Percentiles rank a stretch among this genome's conserved stretches.
These are phyloP conservation scores for Lodderomyces parapsilosis DNA, from an alignment of 1,139 yeast genomes.

Conservation along the genomic window DNA sequence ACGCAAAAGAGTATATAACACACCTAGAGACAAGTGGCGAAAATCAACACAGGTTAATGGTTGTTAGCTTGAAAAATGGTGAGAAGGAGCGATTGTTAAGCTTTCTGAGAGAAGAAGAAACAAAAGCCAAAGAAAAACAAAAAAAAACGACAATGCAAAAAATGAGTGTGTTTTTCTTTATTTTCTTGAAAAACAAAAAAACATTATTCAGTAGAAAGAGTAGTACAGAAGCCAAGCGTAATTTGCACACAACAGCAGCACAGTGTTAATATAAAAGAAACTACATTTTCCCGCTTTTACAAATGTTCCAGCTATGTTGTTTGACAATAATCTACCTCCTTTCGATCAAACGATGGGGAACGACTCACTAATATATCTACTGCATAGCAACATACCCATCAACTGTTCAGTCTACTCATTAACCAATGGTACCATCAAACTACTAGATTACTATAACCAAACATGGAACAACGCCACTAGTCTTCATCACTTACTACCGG, in stretches of 20 bases:
- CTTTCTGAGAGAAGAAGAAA: too few relatives aligned
- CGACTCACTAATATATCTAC: conserved; percentile 13
- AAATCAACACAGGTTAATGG: too few relatives aligned
- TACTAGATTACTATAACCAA: conserved; percentile 19
- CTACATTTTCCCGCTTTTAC: neutral
- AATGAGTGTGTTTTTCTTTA: neutral
- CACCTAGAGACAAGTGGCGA: too few relatives aligned
- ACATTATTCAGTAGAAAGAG: too few relatives aligned
- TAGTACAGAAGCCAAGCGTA: conserved; percentile 1
- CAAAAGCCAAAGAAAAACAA: neutral
- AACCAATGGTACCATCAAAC: conserved; percentile 28
- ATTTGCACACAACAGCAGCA: neutral
- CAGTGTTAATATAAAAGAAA: neutral
- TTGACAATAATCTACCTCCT: conserved; percentile 5
- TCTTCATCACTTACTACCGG: conserved; percentile 27
- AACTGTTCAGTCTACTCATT: conserved; percentile 43
- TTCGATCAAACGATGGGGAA: conserved; percentile 13
- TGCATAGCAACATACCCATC: conserved; percentile 20
- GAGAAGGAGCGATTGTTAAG: too few relatives aligned
- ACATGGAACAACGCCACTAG: conserved; percentile 17
- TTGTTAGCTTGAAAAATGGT: too few relatives aligned
- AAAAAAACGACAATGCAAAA: neutral
- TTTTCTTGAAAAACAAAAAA: neutral
- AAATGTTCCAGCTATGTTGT: neutral
- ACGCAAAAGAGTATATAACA: too few relatives aligned